A percentile compares a stretch with the other conserved stretches of the same genome.
Conservation (phyloP, 139 green algal genomes). For the Microglena sp. region DNA sequence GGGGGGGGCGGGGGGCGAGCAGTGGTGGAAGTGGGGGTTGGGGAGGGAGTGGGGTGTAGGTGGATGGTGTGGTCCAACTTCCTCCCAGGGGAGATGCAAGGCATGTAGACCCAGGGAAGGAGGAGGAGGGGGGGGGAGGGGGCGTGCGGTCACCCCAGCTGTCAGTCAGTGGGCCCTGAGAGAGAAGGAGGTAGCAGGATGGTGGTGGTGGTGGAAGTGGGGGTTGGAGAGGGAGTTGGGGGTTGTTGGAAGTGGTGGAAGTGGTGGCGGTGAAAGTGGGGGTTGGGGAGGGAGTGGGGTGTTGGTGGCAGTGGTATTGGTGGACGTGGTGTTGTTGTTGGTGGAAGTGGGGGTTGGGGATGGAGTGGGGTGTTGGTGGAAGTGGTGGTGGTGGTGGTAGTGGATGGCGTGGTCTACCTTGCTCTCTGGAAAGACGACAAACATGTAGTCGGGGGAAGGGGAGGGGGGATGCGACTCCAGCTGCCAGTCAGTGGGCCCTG, state of each 20-base stretch:
- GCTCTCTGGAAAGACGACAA: constrained; percentile 7
- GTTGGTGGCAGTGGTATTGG: background rate
- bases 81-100: background rate
- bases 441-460: constrained; percentile 13
- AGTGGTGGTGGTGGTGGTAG: too few species aligned
- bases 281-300: background rate
- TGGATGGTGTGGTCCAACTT: constrained; percentile 4
- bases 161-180: constrained; percentile 1
- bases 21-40: too few species aligned
- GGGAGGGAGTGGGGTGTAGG: too few species aligned
- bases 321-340: too few species aligned
- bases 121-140: background rate
- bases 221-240: background rate
- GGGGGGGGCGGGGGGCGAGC: too few species aligned
- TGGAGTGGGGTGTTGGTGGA: too few species aligned
- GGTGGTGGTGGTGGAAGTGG: background rate
- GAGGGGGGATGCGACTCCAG: constrained; percentile 5
- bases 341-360: too few species aligned
- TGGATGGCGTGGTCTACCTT: constrained; percentile 5
- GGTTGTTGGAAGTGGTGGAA: background rate
- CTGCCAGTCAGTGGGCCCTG: constrained; percentile 5
- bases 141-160: constrained; percentile 13
- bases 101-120: too few species aligned
- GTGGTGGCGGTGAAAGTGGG: background rate
- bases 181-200: background rate